These are phyloP conservation scores for Violaceomyces palustris DNA, from an alignment of 1,284 basidiomycete species.

Conservation along the genomic window DNA sequence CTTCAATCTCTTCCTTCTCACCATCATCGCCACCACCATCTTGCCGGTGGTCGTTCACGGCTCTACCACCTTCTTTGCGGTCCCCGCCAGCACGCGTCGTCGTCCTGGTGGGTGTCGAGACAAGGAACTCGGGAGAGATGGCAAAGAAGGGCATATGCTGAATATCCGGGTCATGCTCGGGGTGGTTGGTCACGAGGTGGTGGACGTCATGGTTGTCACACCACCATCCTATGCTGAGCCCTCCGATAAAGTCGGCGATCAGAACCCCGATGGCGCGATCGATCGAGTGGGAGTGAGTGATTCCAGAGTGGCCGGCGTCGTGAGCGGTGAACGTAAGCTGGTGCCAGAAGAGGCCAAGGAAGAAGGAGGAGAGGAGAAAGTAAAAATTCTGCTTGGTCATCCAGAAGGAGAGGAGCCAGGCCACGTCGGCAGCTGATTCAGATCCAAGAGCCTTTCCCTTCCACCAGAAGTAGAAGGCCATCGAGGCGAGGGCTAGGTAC, in stretches of 20 bases:
- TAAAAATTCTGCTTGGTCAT: slow-evolving; percentile 36
- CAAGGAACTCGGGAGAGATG: slow-evolving; percentile 79
- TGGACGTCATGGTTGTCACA: slow-evolving; percentile 96
- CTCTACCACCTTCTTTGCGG: slow-evolving; percentile 4
- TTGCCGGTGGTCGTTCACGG: slow-evolving; percentile 5
- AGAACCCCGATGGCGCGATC: slow-evolving; percentile 77
- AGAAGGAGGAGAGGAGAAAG: slow-evolving; percentile 67
- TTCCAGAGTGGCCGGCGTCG: slow-evolving; percentile 89
- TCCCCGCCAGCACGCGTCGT: slow-evolving; percentile 18
- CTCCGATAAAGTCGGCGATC: slow-evolving; percentile 83
- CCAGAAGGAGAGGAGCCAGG: slow-evolving; percentile 2
- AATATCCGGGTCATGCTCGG: slow-evolving; percentile 84
- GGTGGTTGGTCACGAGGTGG: slow-evolving; percentile 94
- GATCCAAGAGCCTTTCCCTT: slow-evolving; percentile 19
- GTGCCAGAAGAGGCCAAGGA: slow-evolving; percentile 86
- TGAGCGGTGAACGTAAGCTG: slow-evolving; percentile 88
- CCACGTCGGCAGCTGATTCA: neutral
- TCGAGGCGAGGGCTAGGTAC: slow-evolving; percentile 64
- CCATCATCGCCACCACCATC: neutral
- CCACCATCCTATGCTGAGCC: slow-evolving; percentile 96
- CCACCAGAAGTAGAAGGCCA: slow-evolving; percentile 63
- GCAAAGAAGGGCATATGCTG: slow-evolving; percentile 96
- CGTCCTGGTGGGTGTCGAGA: no score
- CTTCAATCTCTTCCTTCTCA: neutral
- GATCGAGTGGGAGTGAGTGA: slow-evolving; percentile 77